Evolutionary conservation across 2,329 filamentous ascomycete species (phyloP), one percentile per base, ranked within the genome.

Genomic region (Magnaporthiopsis rhizophila): DNA sequence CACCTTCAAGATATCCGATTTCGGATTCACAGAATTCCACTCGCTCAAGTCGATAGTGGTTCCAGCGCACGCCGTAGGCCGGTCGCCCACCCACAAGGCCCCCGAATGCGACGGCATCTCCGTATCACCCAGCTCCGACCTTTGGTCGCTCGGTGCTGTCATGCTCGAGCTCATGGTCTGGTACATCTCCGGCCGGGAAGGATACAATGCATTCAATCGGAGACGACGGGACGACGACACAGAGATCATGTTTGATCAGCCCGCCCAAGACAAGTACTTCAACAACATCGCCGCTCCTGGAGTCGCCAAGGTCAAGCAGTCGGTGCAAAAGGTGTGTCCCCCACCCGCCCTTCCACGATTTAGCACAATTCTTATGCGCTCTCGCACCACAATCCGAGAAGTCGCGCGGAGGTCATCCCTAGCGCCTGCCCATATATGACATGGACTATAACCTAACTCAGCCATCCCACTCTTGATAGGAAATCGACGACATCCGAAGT

Each of bases 91-190:
- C n/a, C 64, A 68, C 56, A 61, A 62, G 26, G 34, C 66, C 12
- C 65, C 67, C 2, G 67, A 68, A 50, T 62, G 50, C 32, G 68
- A 69, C 30, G n/a, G 64, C 18, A 59, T 45, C 1, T 58, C 45
- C 13, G 61, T 62, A 8, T 26, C 61, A 3, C 38, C 38, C n/a
- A 24, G 28, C 38, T 26, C 53, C 30, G 69, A 71, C 34, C 65
- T 69, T 7, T 71, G 69, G 69, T 66, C 68, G 1, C 63, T 71
- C 13, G 69, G 68, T 15, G 68, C 66, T 28, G 63, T 70, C 7
- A 68, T 66, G 53, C 63, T 70, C 1, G 69, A 71, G 63, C 68
- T 69, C 28, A 50, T 67, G 2, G 69, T 59, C 3, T 66, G 64
- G 63, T 57, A 64, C 36, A 34, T 64, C 30, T 24, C 11, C 6